Evolutionary conservation across 805 yeast species (phyloP), one percentile per base, ranked within the genome.

Genomic region (Priceomyces melissophilus): DNA sequence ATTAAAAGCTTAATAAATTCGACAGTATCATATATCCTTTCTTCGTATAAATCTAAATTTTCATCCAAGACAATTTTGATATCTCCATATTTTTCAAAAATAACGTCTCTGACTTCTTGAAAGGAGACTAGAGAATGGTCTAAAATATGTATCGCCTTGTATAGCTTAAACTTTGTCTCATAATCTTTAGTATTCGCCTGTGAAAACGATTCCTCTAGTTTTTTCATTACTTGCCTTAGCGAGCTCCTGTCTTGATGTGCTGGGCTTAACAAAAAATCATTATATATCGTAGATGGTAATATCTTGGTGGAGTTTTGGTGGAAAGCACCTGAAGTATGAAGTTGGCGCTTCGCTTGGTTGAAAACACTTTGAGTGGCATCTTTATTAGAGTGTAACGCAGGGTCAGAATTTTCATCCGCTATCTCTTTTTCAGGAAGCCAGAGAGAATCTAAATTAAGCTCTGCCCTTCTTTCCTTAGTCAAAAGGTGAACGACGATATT

Each of bases 401-500:
- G 4, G 4, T 20, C 25, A 8, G 7, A 5, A 20, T 20, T 20
- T 4, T 4, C 25, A 48, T 55, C 62, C 39, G 41, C 48, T 13
- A 56, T 50, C 26, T 76, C 79, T 23, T 65, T 67, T 15, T 64
- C 26, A 3, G 13, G 10, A 11, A 12, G 62, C 82, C 87, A 88
- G 32, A 88, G 54, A 16, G 73, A 68, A 57, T 88, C 96, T 55
- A 90, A 69, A 52, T 86, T 79, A 48, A 91, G 63, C 43, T 77
- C 81, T 12, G 60, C 57, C 43, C 97, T 71, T 58, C 91, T 77
- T 31, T 79, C 81, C 3, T 72, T 69, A 0, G 96, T 87, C 53
- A 90, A 62, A 12, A 90, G 61, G 60, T 90, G 96, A 26, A 90
- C 73, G 40, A 71, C 76, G 3, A 88, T 75, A 30, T 79, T 78